phyloP scores from a whole-genome alignment of 2,329 filamentous ascomycete genomes.

The Penicillium sp. region DNA sequence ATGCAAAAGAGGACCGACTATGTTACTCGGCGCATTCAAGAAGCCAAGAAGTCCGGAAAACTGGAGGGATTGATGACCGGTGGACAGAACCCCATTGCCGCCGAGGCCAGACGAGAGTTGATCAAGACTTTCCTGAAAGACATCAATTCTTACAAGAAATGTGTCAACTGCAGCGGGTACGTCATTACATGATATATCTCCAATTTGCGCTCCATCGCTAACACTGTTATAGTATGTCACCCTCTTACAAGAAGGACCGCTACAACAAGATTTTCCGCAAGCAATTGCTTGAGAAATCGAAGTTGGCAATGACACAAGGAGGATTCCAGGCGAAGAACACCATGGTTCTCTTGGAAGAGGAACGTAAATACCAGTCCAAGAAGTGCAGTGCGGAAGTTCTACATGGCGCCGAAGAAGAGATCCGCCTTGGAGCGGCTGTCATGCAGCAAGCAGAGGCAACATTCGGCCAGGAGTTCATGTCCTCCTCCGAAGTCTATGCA shows the following conservation, averaged over 20 bases:
- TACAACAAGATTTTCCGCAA: constrained; percentile 94
- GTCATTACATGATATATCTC: constrained; percentile 16
- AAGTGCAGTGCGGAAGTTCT: constrained; percentile 47
- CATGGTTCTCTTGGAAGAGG: constrained; percentile 60
- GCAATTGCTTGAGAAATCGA: constrained; percentile 71
- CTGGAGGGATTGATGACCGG: constrained; percentile 45
- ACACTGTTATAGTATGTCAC: constrained; percentile 65
- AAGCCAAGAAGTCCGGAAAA: constrained; percentile 54
- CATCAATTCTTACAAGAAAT: constrained; percentile 70
- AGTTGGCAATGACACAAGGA: constrained; percentile 71
- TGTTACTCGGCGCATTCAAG: constrained; percentile 71
- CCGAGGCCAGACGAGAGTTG: constrained; percentile 72
- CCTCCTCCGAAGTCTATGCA: constrained; percentile 78
- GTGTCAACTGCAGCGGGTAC: constrained; percentile 63
- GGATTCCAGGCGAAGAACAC: constrained; percentile 71
- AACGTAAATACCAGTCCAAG: constrained; percentile 41
- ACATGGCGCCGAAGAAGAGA: constrained; percentile 61
- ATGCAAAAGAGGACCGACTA: constrained; percentile 65
- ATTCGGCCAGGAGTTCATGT: constrained; percentile 70
- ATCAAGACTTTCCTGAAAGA: constrained; percentile 80
- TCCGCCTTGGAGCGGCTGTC: constrained; percentile 53
- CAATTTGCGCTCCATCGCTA: constrained; percentile 18
- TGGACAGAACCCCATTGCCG: constrained; percentile 80
- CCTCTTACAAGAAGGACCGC: constrained; percentile 82
- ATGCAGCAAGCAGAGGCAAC: constrained; percentile 35